Evolutionary conservation across 495 filamentous ascomycete genomes (phyloP).

Genomic region (Paragyromitra xinjiangensis): DNA sequence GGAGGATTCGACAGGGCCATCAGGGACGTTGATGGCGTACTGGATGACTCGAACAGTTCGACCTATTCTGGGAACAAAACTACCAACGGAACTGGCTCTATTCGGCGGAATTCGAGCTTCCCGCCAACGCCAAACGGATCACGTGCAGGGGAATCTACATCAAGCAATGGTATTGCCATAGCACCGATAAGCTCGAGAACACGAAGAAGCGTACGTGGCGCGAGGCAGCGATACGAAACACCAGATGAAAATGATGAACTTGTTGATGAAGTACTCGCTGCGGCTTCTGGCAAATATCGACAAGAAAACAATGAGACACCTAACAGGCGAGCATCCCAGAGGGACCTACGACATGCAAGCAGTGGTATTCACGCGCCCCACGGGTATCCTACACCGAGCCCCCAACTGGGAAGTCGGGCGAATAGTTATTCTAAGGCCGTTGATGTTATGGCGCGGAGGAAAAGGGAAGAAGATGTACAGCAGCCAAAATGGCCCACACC

Average conservation of each 20-base stretch:
- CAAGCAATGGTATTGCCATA: constrained; percentile 70
- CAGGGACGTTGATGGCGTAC: constrained; percentile 68
- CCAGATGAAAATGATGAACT: constrained; percentile 97
- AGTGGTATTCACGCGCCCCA: constrained; percentile 76
- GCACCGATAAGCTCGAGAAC: constrained; percentile 84
- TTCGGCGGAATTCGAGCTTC: constrained; percentile 66
- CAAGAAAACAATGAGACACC: constrained; percentile 67
- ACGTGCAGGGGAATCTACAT: constrained; percentile 76
- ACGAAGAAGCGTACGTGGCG: constrained; percentile 78
- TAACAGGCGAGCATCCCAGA: constrained; percentile 43
- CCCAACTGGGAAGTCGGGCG: constrained; percentile 64
- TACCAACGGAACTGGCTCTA: constrained; percentile 59
- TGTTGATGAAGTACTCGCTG: constrained; percentile 78
- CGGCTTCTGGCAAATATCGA: constrained; percentile 65
- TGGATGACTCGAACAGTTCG: constrained; percentile 57
- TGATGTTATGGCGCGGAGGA: constrained; percentile 61
- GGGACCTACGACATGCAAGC: constrained; percentile 59
- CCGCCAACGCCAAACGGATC: constrained; percentile 63
- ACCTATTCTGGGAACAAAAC: constrained; percentile 64
- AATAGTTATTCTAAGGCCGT: constrained; percentile 62
- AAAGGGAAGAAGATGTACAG: constrained; percentile 56
- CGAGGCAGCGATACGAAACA: constrained; percentile 86
- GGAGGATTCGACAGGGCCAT: constrained; percentile 75
- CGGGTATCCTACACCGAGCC: constrained; percentile 69
- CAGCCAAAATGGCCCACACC: constrained; percentile 93